phyloP scores from a whole-genome alignment of 192 early-diverging fungal species.

The Chytriomyces hyalinus region DNA sequence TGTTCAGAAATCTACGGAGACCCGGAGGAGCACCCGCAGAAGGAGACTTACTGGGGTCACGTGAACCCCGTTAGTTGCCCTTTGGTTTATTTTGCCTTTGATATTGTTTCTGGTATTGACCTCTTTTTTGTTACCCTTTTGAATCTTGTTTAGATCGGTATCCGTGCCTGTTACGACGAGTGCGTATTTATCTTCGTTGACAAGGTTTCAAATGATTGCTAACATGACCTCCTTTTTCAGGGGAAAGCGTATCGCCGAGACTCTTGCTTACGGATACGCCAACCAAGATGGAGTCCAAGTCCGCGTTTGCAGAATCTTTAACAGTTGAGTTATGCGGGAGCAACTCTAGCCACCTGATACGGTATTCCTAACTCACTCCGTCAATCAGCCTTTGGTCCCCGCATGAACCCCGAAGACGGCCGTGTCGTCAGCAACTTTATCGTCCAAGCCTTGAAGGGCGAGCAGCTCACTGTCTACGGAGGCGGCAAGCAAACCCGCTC shows the following conservation, averaged over 20 bases:
- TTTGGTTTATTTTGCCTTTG: constrained; percentile 3
- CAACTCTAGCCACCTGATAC: constrained; percentile 19
- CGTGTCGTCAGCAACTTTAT: constrained; percentile 88
- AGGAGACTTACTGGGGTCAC: constrained; percentile 82
- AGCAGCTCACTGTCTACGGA: constrained; percentile 81
- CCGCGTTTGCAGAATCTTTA: constrained; percentile 80
- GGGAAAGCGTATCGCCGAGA: constrained; percentile 85
- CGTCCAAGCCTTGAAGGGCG: constrained; percentile 76
- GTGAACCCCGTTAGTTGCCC: constrained; percentile 43
- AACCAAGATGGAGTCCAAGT: constrained; percentile 77
- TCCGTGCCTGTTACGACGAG: constrained; percentile 86
- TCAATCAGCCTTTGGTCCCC: constrained; percentile 69
- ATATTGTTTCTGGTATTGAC: background rate
- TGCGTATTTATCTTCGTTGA: background rate
- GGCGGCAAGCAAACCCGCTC: constrained; percentile 80
- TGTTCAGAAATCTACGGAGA: constrained; percentile 83
- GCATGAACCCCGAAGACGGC: constrained; percentile 84
- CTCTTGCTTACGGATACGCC: constrained; percentile 78
- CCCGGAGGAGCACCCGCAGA: constrained; percentile 83
- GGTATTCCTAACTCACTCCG: constrained; percentile 56
- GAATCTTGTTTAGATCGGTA: constrained; percentile 68
- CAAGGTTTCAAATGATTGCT: background rate
- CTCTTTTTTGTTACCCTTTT: background rate
- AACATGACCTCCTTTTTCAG: background rate
- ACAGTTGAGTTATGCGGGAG: constrained; percentile 45